phyloP scores from a whole-genome alignment of 2,329 filamentous ascomycete genomes.

The Immersiporthe knoxdaviesiana region DNA sequence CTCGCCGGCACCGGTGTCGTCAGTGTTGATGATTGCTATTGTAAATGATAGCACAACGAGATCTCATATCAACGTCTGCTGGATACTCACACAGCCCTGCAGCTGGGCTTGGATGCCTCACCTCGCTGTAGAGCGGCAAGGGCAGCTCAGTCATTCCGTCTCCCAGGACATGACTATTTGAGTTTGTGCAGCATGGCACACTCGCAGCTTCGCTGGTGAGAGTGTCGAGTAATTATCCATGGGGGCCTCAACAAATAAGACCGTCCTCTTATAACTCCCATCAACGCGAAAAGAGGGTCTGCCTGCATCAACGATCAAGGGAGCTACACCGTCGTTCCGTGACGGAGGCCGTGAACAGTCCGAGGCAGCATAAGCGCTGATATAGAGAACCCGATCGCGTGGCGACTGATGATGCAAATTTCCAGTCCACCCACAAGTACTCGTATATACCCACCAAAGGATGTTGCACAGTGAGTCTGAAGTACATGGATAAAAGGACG shows the following conservation, averaged over 20 bases:
- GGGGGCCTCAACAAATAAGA: neutral
- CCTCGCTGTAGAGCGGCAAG: neutral
- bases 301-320: neutral
- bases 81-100: neutral
- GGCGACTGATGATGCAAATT: neutral
- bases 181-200: neutral
- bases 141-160: neutral
- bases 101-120: neutral
- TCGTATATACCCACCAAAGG: no score
- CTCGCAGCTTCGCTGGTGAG: neutral
- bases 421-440: no score
- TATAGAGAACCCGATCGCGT: neutral
- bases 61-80: neutral
- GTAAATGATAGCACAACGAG: no score
- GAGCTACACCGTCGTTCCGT: neutral
- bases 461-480: no score
- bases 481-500: no score
- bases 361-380: neutral
- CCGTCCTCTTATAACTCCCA: neutral
- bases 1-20: neutral
- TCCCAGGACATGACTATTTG: neutral
- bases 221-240: neutral
- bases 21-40: neutral
- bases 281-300: neutral
- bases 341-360: neutral